Base-by-base conservation (phyloP, 176 grass and related monocot genomes). In the Aegilops umbellulata region DNA sequence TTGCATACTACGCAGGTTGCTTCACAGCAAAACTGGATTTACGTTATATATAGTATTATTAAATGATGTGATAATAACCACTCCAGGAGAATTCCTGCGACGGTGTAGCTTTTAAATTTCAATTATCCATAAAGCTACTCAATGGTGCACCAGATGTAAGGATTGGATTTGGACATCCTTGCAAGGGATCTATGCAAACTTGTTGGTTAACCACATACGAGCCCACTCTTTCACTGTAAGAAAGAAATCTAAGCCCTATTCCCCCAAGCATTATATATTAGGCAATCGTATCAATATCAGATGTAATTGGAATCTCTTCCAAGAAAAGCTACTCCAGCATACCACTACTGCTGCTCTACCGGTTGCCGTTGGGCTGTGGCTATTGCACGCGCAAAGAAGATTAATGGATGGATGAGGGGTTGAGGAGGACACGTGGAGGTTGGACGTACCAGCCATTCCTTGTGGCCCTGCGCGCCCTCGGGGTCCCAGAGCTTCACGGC, bases 401-500 rank as follows among this genome's bases (percentile, higher is more conserved):
- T 72, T 29, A 27, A 63, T 44, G 7, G 39, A 34, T 10, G 47
- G 60, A 68, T 30, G 16, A 49, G 36, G 42, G n/a, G 12, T 2
- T 0, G 77, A 79, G 38, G 41, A 12, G 16, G 49, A 53, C 82
- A 32, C 36, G 82, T 84, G 69, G 81, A 11, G 55, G 0, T 0
- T 0, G 38, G 0, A 41, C 81, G 23, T 69, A 94, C 92, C 92
- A 94, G 89, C 92, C 92, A 94, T 91, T 94, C 92, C 84, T 94
- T 91, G 89, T 94, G 89, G 0, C 92, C 92, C 35, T 94, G 92
- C 1, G 83, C 81, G 62, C 92, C 92, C 80, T 94, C 92, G 89
- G 90, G 87, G 77, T 94, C 92, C 80, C 90, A 91, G 80, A 91
- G 87, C 81, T 94, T 94, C 75, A 94, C 92, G 76, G 92, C 92